Evolutionary conservation across 345 rosid species (phyloP), one percentile per base, ranked within the genome.

Genomic region (Aquilaria malaccensis): DNA sequence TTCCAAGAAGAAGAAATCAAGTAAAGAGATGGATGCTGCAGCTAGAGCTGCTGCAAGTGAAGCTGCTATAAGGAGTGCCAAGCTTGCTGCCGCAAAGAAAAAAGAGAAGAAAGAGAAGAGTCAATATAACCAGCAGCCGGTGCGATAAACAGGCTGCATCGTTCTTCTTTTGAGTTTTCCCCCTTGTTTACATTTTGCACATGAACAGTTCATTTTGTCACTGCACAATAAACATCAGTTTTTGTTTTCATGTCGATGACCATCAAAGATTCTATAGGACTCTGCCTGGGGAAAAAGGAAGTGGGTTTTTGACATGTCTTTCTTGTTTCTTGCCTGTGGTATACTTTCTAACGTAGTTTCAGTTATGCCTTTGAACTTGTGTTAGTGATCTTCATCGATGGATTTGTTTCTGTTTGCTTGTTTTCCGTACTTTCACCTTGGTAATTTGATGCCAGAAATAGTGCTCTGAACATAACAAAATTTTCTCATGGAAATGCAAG

Each of bases 101-200:
- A 88, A 85, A 71, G 98, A 86, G 82, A 88, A 86, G 86, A 84
- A 73, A 71, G 98, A 86, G 82, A 88, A 86, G 86, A 84, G 72
- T 58, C 88, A 86, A 72, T 85, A 85, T 73, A 88, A 84, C 72
- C 92, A 84, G 74, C 96, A 86, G 75, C 84, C 96, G 0, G 83
- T 79, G 61, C 67, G 84, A 83, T 87, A 72, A 81, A 62, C 60
- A 2, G 37, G 67, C 49, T 50, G 14, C 43, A 37, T 37, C 43
- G 5, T 0, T 37, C 43, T 37, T 9, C 43, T 43, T 52, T 32
- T 55, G 10, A n/a, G 9, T 48, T 15, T 50, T 61, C 60, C 59
- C 64, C 45, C 13, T 49, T 65, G 6, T 72, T 53, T 45, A 13
- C 55, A 3, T 66, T 6, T 58, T 45, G 49, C 30, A 60, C 57